Base-by-base conservation (phyloP, 257 asterid genomes). In the Solanum corneliomulleri region DNA sequence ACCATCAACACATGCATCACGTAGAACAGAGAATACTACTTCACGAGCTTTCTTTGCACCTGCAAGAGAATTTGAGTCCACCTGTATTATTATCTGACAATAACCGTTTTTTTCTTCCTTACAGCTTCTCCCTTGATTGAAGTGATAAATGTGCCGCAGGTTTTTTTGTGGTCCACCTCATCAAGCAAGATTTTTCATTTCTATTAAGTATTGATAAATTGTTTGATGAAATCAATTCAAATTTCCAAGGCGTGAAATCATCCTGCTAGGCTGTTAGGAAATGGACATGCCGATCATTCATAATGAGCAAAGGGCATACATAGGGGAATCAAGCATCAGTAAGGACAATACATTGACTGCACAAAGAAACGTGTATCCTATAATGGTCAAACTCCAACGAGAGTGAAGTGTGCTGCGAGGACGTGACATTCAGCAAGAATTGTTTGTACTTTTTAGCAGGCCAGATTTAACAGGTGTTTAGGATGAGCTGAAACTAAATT, bases 41-140 rank as follows among this genome's bases (percentile, higher is more conserved):
- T 96, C 99, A 5, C 98, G 98, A 11, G 98, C 98, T 89, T 94
- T 95, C 90, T 93, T 95, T 80, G 98, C 96, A 87, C 99, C 99
- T 96, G 91, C 86, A 84, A 2, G 78, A 82, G 81, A 42, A 89
- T 81, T 60, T 2, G n/a, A 86, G 86, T 45, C 25, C 41, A 45
- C 16, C 29, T 45, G 11, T 78, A 27, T 15, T 25, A 25, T 78
- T 45, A 31, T 78, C 25, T 27, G 41, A 27, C 62, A 15, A 78
- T 25, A 45, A 45, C 10, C 1, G 1, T 45, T 14, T 4, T n/a
- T 42, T 42, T 20, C 16, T 11, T 41, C 11, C 52, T 37, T 42
- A 13, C 37, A 75, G 82, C 7, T 41, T 75, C 12, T 25, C 1
- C n/a, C 9, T 25, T 20, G 4, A 44, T 77, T n/a, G 52, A 77